A percentile compares a stretch with the other conserved stretches of the same genome.
These are phyloP conservation scores for Clarireedia homoeocarpa DNA, from an alignment of 2,329 filamentous ascomycete species.

Conservation along the genomic window DNA sequence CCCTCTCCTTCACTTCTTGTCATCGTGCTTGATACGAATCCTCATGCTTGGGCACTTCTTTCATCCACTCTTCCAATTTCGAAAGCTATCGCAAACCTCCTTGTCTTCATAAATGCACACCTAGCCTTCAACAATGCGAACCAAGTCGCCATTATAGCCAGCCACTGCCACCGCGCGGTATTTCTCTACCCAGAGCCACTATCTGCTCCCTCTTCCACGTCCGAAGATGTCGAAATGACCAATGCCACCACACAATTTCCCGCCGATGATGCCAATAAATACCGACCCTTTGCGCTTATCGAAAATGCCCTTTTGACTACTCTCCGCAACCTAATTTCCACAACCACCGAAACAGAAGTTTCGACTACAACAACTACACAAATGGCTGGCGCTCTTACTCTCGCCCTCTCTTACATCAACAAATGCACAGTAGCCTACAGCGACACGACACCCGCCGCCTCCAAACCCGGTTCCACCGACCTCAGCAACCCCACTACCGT, in stretches of 20 bases:
- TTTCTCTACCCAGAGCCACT: slow-evolving; percentile 73
- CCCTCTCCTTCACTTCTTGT: slow-evolving; percentile 75
- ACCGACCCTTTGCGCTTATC: slow-evolving; percentile 81
- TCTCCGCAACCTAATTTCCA: slow-evolving; percentile 62
- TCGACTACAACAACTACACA: slow-evolving; percentile 68
- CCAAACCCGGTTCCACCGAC: slow-evolving; percentile 18
- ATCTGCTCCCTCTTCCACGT: slow-evolving; percentile 30
- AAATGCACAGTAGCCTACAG: slow-evolving; percentile 42
- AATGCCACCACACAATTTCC: slow-evolving; percentile 30
- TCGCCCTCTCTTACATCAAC: slow-evolving; percentile 86
- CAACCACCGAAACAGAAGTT: slow-evolving; percentile 59
- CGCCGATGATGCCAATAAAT: slow-evolving; percentile 65
- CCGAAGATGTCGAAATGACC: slow-evolving; percentile 51
- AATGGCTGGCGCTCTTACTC: slow-evolving; percentile 82
- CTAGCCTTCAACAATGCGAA: slow-evolving; percentile 90
- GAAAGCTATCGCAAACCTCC: slow-evolving; percentile 76
- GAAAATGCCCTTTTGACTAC: slow-evolving; percentile 73
- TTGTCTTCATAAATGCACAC: slow-evolving; percentile 96
- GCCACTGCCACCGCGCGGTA: slow-evolving; percentile 75
- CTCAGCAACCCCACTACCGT: slow-evolving; percentile 25
- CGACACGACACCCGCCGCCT: slow-evolving; percentile 28
- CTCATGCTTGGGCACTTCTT: slow-evolving; percentile 83
- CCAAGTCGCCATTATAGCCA: slow-evolving; percentile 84
- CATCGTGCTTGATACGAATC: slow-evolving; percentile 92
- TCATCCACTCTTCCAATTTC: slow-evolving; percentile 68